Evolutionary conservation across 257 asterid genomes (phyloP).

Genomic region (Solanum chilense): DNA sequence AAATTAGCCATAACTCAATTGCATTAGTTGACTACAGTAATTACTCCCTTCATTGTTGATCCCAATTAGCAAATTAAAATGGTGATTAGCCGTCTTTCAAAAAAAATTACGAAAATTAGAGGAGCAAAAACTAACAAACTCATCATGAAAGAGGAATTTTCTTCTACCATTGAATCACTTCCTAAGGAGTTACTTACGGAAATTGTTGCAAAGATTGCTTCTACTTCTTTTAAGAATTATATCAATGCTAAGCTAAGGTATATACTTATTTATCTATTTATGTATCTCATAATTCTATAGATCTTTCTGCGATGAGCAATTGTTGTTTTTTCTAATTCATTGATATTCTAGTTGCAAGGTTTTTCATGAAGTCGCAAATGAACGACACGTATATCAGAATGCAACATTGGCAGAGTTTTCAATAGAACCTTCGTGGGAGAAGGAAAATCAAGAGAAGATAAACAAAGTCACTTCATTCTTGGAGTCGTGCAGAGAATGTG

Average conservation of each 20-base stretch:
- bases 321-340: neutral
- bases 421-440: neutral
- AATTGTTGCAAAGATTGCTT: neutral
- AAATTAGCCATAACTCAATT: neutral
- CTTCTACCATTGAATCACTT: neutral
- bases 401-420: neutral
- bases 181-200: neutral
- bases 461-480: neutral
- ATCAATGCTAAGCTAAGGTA: neutral
- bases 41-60: neutral
- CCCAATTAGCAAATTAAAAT: neutral
- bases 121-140: neutral
- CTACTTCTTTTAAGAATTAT: neutral
- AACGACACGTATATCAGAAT: neutral
- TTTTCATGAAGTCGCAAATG: neutral
- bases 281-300: neutral
- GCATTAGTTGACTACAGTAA: neutral
- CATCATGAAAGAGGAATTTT: neutral
- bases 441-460: neutral
- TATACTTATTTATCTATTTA: neutral
- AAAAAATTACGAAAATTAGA: neutral
- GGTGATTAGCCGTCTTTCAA: neutral
- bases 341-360: neutral
- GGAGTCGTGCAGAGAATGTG: neutral
- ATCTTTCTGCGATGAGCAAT: neutral